Percentiles rank a stretch among this genome's conserved stretches.
phyloP scores from a whole-genome alignment of 768 basidiomycete genomes.

The Russula foetens region DNA sequence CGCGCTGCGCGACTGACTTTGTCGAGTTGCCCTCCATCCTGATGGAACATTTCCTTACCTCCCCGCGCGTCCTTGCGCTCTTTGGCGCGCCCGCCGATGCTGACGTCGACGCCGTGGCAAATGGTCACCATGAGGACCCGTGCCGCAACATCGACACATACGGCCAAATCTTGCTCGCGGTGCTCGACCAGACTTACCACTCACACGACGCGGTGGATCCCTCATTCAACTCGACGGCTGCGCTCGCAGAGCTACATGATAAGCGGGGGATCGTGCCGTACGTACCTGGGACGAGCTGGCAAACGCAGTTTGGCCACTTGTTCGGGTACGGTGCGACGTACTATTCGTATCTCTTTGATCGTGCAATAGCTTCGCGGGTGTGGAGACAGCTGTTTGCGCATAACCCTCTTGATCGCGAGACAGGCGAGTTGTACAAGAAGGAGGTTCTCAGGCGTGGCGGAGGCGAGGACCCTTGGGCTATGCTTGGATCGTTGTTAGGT shows the following conservation, averaged over 20 bases:
- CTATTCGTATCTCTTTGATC: constrained; percentile 95
- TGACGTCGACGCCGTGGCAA: constrained; percentile 42
- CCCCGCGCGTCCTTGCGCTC: constrained; percentile 72
- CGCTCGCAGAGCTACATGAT: constrained; percentile 53
- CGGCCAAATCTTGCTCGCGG: constrained; percentile 81
- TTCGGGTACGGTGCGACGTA: constrained; percentile 97
- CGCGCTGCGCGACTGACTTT: constrained; percentile 96
- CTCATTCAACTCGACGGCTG: constrained; percentile 66
- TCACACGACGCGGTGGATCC: constrained; percentile 48
- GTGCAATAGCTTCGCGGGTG: constrained; percentile 90
- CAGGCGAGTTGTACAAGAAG: constrained; percentile 74
- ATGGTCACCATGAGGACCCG: constrained; percentile 66
- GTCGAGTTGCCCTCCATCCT: constrained; percentile 96
- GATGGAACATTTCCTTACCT: constrained; percentile 96
- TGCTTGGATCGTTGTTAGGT: constrained; percentile 68
- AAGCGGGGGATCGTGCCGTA: constrained; percentile 75
- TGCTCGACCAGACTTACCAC: constrained; percentile 87
- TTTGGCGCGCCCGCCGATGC: constrained; percentile 47
- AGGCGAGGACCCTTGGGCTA: constrained; percentile 88
- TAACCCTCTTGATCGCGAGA: constrained; percentile 59
- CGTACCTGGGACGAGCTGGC: constrained; percentile 82
- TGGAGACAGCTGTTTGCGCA: constrained; percentile 68
- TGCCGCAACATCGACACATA: constrained; percentile 84
- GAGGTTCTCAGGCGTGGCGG: constrained; percentile 79
- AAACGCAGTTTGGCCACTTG: constrained; percentile 92